Conservation (phyloP, 768 basidiomycete genomes). For the Inosperma sp. region DNA sequence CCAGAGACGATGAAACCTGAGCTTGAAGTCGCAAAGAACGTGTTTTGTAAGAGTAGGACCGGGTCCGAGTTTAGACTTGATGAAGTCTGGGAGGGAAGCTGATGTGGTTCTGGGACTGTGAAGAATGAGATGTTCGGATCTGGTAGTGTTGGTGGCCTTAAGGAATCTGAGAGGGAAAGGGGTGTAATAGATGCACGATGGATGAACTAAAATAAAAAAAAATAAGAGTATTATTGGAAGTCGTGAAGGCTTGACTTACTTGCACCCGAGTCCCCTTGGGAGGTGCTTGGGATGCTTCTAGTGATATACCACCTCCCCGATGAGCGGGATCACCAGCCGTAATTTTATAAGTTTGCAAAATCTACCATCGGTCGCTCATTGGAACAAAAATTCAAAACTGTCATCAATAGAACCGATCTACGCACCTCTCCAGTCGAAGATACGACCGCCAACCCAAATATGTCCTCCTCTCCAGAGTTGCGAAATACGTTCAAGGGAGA, state of each 20-base stretch:
- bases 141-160: no score
- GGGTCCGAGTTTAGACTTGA: no score
- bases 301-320: conserved; percentile 51
- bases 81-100: no score
- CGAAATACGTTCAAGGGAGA: conserved; percentile 9
- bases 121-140: no score
- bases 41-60: conserved; percentile 7
- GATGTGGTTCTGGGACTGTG: no score
- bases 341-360: conserved; percentile 50
- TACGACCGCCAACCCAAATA: conserved; percentile 52
- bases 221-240: no score
- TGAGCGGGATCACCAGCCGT: conserved; percentile 69
- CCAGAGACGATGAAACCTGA: conserved; percentile 16
- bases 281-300: conserved; percentile 52
- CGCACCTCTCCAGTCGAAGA: conserved; percentile 28
- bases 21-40: conserved; percentile 16
- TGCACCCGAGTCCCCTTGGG: conserved; percentile 46
- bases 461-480: conserved; percentile 48
- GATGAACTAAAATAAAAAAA: no score
- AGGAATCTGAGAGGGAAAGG: no score
- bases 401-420: neutral
- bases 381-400: neutral
- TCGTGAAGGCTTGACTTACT: no score
- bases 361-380: conserved; percentile 25
- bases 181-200: no score